phyloP scores from a whole-genome alignment of 208 protist species.

The Leishmania tarentolae region DNA sequence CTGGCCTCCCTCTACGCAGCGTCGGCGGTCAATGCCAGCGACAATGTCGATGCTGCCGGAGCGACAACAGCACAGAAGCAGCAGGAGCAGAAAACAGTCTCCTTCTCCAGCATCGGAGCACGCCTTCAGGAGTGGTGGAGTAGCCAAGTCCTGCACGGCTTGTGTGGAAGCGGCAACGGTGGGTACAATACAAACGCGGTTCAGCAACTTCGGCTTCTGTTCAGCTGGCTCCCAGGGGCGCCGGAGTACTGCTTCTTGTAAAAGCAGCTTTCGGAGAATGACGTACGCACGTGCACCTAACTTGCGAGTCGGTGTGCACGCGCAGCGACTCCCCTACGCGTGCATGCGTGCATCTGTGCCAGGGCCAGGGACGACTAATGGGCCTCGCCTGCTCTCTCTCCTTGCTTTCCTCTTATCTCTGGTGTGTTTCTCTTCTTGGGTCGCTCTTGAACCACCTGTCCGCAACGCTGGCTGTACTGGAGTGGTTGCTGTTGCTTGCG shows the following conservation, averaged over 20 bases:
- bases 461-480: not conserved
- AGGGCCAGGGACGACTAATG: not conserved
- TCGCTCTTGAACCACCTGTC: not conserved
- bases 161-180: slow-evolving; percentile 21
- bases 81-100: not conserved
- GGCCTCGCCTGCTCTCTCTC: not conserved
- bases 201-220: slow-evolving; percentile 20
- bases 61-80: slow-evolving; percentile 2
- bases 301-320: too few species aligned
- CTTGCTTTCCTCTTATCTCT: not conserved
- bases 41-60: not conserved
- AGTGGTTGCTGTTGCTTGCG: not conserved
- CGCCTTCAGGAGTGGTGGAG: slow-evolving; percentile 29
- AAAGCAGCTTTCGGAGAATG: not conserved
- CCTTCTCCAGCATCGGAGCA: not conserved
- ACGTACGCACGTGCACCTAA: not conserved
- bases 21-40: not conserved
- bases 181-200: slow-evolving; percentile 5
- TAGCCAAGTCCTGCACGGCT: slow-evolving; percentile 21
- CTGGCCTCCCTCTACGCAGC: slow-evolving; percentile 17
- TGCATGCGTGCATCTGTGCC: not conserved
- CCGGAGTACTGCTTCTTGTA: slow-evolving; percentile 2
- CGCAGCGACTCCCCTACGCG: not conserved
- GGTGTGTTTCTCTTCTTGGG: too few species aligned
- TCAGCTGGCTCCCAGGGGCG: slow-evolving; percentile 20